Base-by-base conservation (phyloP, 306 rosid genomes). In the Vigna nakashimae region DNA sequence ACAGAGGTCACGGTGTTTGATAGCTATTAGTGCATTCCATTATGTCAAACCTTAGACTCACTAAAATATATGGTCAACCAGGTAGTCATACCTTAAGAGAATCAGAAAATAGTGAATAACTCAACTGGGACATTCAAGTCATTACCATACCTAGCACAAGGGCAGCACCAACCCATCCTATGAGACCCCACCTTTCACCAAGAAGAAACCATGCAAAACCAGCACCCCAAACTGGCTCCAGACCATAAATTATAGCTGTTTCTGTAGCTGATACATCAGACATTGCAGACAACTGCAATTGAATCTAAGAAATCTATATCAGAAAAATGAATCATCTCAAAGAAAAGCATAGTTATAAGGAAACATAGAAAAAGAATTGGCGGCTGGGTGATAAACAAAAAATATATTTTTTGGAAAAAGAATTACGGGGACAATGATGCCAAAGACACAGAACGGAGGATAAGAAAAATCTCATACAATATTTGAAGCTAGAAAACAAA, bases 221-320 rank as follows among this genome's bases (percentile, higher is more conserved):
- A 65, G 93, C 93, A 65, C 97, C 95, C 97, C 95, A 90, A 22
- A 92, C 87, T 6, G 95, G 97, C 85, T 92, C 93, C 84, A 90
- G 86, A 49, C 93, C 84, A 80, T 92, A 92, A 51, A 90, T 90
- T 71, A 92, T 80, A 52, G 93, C 93, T 49, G 93, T 88, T 84
- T 92, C 91, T 12, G 95, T 81, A 43, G 95, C 97, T 51, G 97
- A 92, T 82, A 92, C 91, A 67, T 90, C 86, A 65, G 79, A 52
- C 95, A 92, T 90, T 78, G 97, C 95, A 40, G 84, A 85, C 91
- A 92, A 88, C 95, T 90, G 88, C 18, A 72, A 52, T 73, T 46
- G 49, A 48, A 69, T 69, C 48, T 9, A 20, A 62, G 50, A 75
- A 69, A 59, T 22, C 56, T 26, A 1, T 26, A 30, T 72, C 78